phyloP scores from a whole-genome alignment of 1,284 basidiomycete species.

The Boletus sp. region DNA sequence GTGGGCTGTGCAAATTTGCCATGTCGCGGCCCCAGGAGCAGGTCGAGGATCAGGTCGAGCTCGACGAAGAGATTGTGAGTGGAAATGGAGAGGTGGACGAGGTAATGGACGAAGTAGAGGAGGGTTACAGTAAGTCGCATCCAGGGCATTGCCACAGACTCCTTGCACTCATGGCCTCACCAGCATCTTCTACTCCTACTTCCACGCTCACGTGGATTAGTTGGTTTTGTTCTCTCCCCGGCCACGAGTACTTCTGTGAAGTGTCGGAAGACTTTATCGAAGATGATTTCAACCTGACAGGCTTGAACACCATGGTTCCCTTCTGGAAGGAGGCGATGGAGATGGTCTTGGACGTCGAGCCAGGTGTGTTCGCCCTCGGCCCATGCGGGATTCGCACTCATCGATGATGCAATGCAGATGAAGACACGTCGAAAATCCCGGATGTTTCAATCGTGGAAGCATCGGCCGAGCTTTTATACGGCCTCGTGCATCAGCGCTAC shows the following conservation, averaged over 20 bases:
- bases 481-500: constrained; percentile 95
- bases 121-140: constrained; percentile 63
- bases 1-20: constrained; percentile 26
- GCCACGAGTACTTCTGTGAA: constrained; percentile 99
- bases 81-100: constrained; percentile 58
- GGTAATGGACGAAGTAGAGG: constrained; percentile 66
- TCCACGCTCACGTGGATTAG: constrained; percentile 93
- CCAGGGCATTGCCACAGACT: constrained; percentile 8
- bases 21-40: constrained; percentile 50
- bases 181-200: constrained; percentile 80
- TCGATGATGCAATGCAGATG: constrained; percentile 50
- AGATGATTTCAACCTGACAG: constrained; percentile 99
- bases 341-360: constrained; percentile 99
- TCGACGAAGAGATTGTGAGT: constrained; percentile 50
- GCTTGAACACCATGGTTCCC: constrained; percentile 90
- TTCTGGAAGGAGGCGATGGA: constrained; percentile 99
- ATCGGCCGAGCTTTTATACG: constrained; percentile 95
- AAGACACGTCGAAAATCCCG: constrained; percentile 88
- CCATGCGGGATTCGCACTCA: constrained; percentile 15
- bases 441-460: constrained; percentile 98
- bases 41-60: constrained; percentile 44
- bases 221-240: constrained; percentile 98
- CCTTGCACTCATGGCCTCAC: constrained; percentile 16
- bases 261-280: constrained; percentile 99
- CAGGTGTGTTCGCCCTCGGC: constrained; percentile 59